phyloP scores from a whole-genome alignment of 2,329 filamentous ascomycete genomes.

The Penicillium sp. region DNA sequence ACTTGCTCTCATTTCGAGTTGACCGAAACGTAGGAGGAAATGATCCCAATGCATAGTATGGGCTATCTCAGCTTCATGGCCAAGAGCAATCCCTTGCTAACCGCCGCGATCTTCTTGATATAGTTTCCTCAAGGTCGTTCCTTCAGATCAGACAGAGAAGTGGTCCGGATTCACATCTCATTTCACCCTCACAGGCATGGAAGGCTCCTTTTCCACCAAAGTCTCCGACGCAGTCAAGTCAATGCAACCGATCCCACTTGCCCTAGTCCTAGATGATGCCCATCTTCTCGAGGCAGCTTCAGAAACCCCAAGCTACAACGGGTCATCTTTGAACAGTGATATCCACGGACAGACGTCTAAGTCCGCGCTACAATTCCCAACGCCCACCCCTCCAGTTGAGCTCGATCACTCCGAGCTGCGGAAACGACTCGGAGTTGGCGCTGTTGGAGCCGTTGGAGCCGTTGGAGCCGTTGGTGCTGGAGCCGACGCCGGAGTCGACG shows the following conservation, averaged over 20 bases:
- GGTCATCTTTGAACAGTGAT: slow-evolving; percentile 27
- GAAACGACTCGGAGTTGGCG: slow-evolving; percentile 26
- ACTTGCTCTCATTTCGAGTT: slow-evolving; percentile 51
- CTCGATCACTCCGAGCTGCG: slow-evolving; percentile 28
- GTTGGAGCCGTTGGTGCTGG: not conserved
- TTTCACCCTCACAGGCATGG: slow-evolving; percentile 69
- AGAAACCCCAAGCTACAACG: slow-evolving; percentile 3
- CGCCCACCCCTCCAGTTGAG: slow-evolving; percentile 29
- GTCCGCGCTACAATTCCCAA: slow-evolving; percentile 30
- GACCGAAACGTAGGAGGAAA: slow-evolving; percentile 48
- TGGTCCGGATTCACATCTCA: slow-evolving; percentile 62
- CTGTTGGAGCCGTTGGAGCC: not conserved
- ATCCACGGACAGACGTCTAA: slow-evolving; percentile 33
- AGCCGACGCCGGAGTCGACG: slow-evolving; percentile 3
- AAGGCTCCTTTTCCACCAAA: slow-evolving; percentile 57
- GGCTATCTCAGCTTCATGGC: not conserved
- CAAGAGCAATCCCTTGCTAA: not conserved
- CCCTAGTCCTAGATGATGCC: slow-evolving; percentile 6
- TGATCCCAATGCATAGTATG: slow-evolving; percentile 62
- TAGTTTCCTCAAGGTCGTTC: slow-evolving; percentile 65
- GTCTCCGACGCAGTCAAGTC: slow-evolving; percentile 32
- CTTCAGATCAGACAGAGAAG: slow-evolving; percentile 54
- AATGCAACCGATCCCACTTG: slow-evolving; percentile 20
- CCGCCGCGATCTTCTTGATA: not conserved
- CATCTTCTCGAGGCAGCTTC: slow-evolving; percentile 10